Base-by-base conservation (phyloP, 495 filamentous ascomycete species). In the Astrocystis sublimbata region DNA sequence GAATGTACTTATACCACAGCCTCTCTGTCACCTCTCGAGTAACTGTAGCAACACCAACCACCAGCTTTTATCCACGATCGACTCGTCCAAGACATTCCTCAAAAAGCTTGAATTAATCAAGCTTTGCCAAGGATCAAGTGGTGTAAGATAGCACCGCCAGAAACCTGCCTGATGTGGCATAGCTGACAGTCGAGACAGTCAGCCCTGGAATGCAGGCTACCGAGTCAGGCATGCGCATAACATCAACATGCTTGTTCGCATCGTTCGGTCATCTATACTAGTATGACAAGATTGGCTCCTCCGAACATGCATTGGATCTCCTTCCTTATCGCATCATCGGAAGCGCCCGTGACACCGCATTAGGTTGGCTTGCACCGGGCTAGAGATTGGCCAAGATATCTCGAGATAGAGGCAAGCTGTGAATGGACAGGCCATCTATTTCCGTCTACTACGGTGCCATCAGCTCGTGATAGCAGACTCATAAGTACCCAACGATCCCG, bases 191-290 rank as follows among this genome's bases (percentile, higher is more conserved):
- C 33, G 58, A 33, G 42, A 26, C 13, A 13, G 23, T 42, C 33
- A 46, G 23, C 42, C 58, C 10, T 21, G 43, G 17, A 40, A 30
- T 51, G 33, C 24, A n/a, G 52, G 31, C 33, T 60, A 45, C 58
- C 52, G 33, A 40, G 58, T 60, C 43, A 50, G 58, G 58, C 19
- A 58, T 58, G 42, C 55, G 56, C 56, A 60, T 60, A 49, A 49
- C 21, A 40, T 17, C 43, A 40, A 49, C 28, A 40, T 51, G 33
- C 13, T 19, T 0, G 8, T 52, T 36, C 31, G 58, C 8, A 41
- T 9, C 13, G 13, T 28, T 42, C 33, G 9, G 7, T n/a, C 41
- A 26, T 58, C 19, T 5, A 9, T 30, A n/a, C 46, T 41, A n/a
- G n/a, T n/a, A n/a, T n/a, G n/a, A 28, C 36, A 42, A 60, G 58